Evolutionary conservation across 2,329 filamentous ascomycete species (phyloP), one percentile per base, ranked within the genome.

Genomic region (Gnomoniopsis smithogilvyi): DNA sequence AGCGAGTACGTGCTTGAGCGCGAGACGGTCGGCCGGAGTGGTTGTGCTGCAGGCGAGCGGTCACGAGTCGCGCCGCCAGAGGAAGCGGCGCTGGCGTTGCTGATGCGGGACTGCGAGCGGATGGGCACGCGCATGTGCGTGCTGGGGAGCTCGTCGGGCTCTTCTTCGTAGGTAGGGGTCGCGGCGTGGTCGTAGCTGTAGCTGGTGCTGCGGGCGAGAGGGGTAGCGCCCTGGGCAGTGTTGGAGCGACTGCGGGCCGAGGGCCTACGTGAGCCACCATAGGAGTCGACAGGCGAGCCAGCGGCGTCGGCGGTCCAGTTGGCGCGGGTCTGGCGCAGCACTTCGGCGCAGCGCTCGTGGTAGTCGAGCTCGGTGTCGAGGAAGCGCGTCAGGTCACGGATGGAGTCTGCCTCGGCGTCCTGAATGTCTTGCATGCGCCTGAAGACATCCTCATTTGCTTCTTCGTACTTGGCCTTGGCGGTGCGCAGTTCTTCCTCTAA

Each of bases 391-490:
- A 98, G 78, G 69, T 96, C 92, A 51, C 83, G 80, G 46, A 96
- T 84, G 68, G 88, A 92, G 64, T 98, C 94, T 47, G 80, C 81
- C 74, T 98, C 94, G 22, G 91, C 85, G 68, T 97, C 93, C 76
- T 95, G 94, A 76, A 98, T 96, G 69, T 98, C 94, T 74, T 96
- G 86, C 95, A 98, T 98, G 57, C 94, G 85, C 61, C 94, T 86
- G 67, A 88, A 83, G 56, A 98, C 93, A 68, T 98, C 94, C 69
- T 98, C 94, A 69, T 85, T 95, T 17, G 91, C 89, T 77, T 98
- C 95, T 70, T 98, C 95, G 70, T 96, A 98, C 76, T 98, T 98
- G 67, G 91, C 90, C 73, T 96, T 96, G 72, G 95, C 91, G 30
- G 87, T 84, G 58, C 94, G 89, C 56, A 96, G 83, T 74, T 98